These are phyloP conservation scores for Kwoniella botswanensis DNA, from an alignment of 768 basidiomycete genomes.

Conservation along the genomic window DNA sequence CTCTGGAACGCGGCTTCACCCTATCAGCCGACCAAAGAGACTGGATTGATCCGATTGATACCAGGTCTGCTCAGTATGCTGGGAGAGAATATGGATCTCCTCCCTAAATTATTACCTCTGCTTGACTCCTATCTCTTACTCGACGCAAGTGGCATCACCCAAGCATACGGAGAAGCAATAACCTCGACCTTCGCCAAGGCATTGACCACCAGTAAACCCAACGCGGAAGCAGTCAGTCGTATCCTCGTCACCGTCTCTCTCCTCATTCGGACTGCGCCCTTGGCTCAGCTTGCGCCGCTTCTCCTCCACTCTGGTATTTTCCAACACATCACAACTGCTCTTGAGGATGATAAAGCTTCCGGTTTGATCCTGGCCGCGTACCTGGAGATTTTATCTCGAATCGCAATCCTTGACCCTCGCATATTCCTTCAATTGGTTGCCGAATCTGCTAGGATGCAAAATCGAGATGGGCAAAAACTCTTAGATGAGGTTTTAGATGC, in stretches of 20 bases:
- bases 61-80: conserved; percentile 49
- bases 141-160: conserved; percentile 44
- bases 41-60: conserved; percentile 47
- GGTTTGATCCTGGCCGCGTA: conserved; percentile 53
- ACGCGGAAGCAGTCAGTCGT: conserved; percentile 35
- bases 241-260: conserved; percentile 46
- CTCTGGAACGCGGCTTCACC: conserved; percentile 50
- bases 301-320: conserved; percentile 49
- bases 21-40: conserved; percentile 41
- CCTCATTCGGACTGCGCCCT: conserved; percentile 38
- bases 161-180: conserved; percentile 42
- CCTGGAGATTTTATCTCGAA: conserved; percentile 47
- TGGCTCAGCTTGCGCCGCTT: conserved; percentile 38
- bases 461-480: conserved; percentile 36
- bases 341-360: conserved; percentile 57
- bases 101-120: conserved; percentile 38
- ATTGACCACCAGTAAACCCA: conserved; percentile 36
- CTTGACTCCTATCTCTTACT: conserved; percentile 55
- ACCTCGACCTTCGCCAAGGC: conserved; percentile 36
- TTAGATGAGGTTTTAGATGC: conserved; percentile 55
- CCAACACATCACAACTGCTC: conserved; percentile 44
- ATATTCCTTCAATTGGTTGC: conserved; percentile 49
- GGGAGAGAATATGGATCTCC: conserved; percentile 50
- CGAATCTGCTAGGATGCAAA: conserved; percentile 38
- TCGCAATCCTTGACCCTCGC: conserved; percentile 48